Evolutionary conservation across 179 eudicot genomes (phyloP), one percentile per base, ranked within the genome.

Genomic region (Gypsophila paniculata): DNA sequence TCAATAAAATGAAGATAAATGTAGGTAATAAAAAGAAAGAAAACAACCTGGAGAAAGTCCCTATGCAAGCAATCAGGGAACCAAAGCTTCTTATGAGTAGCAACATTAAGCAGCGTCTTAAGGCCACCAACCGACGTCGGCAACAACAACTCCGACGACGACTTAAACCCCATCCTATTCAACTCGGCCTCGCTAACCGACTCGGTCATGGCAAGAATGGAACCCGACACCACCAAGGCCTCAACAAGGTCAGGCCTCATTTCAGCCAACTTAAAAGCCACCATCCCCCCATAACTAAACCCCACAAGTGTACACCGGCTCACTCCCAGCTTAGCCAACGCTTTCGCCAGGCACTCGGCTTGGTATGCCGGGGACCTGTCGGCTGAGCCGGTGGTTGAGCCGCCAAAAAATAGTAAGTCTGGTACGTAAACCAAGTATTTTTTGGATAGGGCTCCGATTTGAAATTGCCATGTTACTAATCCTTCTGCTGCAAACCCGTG

Each of bases 401-500:
- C 88, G 8, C 97, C 99, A 72, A 91, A 94, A 77, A 91, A 94
- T 25, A 94, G 86, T 48, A 94, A 89, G 85, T 91, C 97, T 7
- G 97, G 96, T 14, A 94, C 90, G 81, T 91, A 91, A 0, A 91
- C 97, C 0, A 71, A 67, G 78, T 91, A 91, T 10, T 87, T 82
- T 36, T 94, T 94, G 0, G 97, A 74, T 1, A 94, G 80, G 0
- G 91, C 75, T 0, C 96, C 90, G 0, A 91, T 72, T 79, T 94
- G 97, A 76, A 91, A 94, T 72, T 86, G 94, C 99, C 99, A 94
- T 8, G 99, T 94, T 6, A 87, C 91, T 34, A 91, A 77, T 53
- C 96, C 99, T 65, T 91, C 99, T 7, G 86, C 87, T 1, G 99
- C 94, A 59, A 94, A 94, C 77, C 99, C 99, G 46, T 94, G 99